Conservation (phyloP, 306 rosid genomes). For the Inga leiocalycina region DNA sequence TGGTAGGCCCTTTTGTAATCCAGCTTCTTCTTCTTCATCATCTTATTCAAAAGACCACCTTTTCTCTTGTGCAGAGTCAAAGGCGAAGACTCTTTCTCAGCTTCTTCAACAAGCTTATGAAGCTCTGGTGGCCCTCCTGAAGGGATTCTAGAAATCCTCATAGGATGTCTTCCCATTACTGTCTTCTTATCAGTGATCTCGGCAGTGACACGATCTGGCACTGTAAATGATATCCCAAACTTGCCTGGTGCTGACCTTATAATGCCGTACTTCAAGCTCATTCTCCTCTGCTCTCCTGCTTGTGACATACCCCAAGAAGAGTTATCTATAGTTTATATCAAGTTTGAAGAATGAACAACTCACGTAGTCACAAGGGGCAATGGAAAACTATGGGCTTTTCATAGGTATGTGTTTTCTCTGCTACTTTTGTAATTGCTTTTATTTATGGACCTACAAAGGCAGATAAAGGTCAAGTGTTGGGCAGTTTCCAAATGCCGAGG, state of each 20-base stretch:
- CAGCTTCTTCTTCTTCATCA: background rate
- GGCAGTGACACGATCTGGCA: slow-evolving; percentile 45
- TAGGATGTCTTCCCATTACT: slow-evolving; percentile 42
- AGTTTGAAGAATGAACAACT: background rate
- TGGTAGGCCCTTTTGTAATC: slow-evolving; percentile 42
- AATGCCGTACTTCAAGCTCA: slow-evolving; percentile 12
- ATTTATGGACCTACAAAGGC: background rate
- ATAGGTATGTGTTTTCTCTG: background rate
- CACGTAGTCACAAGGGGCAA: background rate
- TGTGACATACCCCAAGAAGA: background rate
- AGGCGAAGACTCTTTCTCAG: slow-evolving; percentile 28
- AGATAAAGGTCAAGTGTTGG: background rate
- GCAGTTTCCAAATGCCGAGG: background rate
- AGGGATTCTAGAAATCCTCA: slow-evolving; percentile 53
- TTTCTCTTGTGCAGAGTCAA: slow-evolving; percentile 27
- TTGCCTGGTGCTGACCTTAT: slow-evolving; percentile 30
- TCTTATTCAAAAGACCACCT: background rate
- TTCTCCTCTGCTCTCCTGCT: slow-evolving; percentile 1
- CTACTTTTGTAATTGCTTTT: background rate
- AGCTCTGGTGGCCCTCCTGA: slow-evolving; percentile 47
- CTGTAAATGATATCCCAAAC: slow-evolving; percentile 54
- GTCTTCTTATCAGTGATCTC: slow-evolving; percentile 52
- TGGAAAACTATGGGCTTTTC: background rate
- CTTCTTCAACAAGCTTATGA: slow-evolving; percentile 40
- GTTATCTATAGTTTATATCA: background rate